Evolutionary conservation across 2,329 filamentous ascomycete species (phyloP).

Genomic region (Fusarium multiceps): DNA sequence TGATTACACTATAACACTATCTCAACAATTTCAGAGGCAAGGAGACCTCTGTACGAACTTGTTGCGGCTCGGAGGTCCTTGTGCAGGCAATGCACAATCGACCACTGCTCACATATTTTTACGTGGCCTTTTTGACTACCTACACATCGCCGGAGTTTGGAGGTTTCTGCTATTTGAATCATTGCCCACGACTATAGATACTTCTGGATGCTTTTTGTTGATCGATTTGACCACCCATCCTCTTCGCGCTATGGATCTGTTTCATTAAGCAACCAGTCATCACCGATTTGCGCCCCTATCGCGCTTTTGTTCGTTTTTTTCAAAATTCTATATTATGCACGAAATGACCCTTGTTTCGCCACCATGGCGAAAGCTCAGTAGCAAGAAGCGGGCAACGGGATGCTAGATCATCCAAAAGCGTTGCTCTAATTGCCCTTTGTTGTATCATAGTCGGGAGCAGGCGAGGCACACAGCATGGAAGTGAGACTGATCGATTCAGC

Average conservation of each 20-base stretch:
- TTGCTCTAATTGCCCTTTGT: conserved; percentile 31
- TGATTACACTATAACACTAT: conserved; percentile 33
- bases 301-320: not conserved
- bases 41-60: conserved; percentile 28
- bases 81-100: conserved; percentile 1
- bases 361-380: conserved; percentile 1
- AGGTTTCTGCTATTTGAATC: conserved; percentile 39
- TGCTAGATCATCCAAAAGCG: not conserved
- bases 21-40: conserved; percentile 29
- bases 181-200: conserved; percentile 44
- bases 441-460: conserved; percentile 33
- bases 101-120: conserved; percentile 4
- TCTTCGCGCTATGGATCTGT: not conserved
- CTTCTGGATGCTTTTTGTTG: conserved; percentile 34
- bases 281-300: conserved; percentile 6
- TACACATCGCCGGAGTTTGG: conserved; percentile 41
- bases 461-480: not conserved
- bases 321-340: conserved; percentile 31
- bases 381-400: conserved; percentile 4
- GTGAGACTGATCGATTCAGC: not conserved
- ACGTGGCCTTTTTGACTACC: conserved; percentile 32
- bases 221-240: conserved; percentile 3
- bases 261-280: not conserved
- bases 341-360: conserved; percentile 7
- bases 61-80: conserved; percentile 2